Evolutionary conservation across 2,329 filamentous ascomycete genomes (phyloP).

Genomic region (Herpotrichia juniperi): DNA sequence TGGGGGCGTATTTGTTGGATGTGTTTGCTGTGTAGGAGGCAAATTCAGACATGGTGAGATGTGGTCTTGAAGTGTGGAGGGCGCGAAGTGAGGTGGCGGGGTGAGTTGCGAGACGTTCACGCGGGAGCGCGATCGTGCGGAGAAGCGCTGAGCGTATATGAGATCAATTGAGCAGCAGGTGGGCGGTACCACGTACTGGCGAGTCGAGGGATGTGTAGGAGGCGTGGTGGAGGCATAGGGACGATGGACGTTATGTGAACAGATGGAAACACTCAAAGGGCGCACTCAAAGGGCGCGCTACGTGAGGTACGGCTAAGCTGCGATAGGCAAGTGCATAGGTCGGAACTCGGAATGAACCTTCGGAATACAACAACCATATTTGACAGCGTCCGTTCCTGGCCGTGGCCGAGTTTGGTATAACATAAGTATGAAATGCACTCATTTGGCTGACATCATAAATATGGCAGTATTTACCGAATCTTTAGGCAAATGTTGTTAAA

Average conservation of each 20-base stretch:
- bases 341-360: no score
- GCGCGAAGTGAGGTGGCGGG: constrained; percentile 14
- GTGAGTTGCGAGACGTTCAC: constrained; percentile 9
- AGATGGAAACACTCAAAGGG: no score
- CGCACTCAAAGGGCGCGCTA: neutral
- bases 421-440: no score
- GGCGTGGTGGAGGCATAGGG: constrained; percentile 32
- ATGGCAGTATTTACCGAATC: no score
- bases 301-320: neutral
- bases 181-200: constrained; percentile 38
- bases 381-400: no score
- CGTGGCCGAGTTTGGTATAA: no score
- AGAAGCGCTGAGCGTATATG: constrained; percentile 26
- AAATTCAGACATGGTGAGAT: constrained; percentile 37
- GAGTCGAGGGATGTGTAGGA: constrained; percentile 21
- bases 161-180: constrained; percentile 33
- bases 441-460: no score
- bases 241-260: neutral
- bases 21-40: constrained; percentile 35
- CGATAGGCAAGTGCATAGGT: neutral
- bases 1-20: constrained; percentile 5
- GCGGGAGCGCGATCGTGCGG: constrained; percentile 2
- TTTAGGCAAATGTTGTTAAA: no score
- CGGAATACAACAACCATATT: no score
- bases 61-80: constrained; percentile 22